Conservation (phyloP, 805 yeast genomes). For the Geotrichum ghanense region DNA sequence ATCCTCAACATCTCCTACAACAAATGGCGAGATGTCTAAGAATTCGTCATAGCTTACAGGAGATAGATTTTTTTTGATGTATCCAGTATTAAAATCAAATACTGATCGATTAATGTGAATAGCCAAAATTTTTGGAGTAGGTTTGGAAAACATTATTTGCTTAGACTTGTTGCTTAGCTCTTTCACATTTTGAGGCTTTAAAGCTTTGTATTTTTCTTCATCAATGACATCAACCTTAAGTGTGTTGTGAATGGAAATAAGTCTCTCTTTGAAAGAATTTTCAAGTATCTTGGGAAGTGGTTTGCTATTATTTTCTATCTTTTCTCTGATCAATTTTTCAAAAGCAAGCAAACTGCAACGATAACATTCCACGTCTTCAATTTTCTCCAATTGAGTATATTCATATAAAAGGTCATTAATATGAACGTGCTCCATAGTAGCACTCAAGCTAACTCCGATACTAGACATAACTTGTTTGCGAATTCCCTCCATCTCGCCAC, state of each 20-base stretch:
- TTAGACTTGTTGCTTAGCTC: conserved; percentile 72
- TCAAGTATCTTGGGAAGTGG: conserved; percentile 19
- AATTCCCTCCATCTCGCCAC: conserved; percentile 93
- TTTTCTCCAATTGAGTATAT: conserved; percentile 55
- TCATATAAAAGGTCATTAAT: conserved; percentile 20
- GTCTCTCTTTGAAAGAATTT: conserved; percentile 32
- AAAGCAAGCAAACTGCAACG: conserved; percentile 60
- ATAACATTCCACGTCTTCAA: conserved; percentile 90
- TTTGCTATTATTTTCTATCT: conserved; percentile 6
- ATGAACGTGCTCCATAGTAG: conserved; percentile 6
- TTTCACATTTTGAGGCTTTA: conserved; percentile 65
- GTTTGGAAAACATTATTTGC: conserved; percentile 68
- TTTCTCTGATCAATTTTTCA: background rate
- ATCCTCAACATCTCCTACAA: conserved; percentile 50
- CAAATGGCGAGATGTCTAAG: conserved; percentile 57
- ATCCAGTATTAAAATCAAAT: conserved; percentile 76
- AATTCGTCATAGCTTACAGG: conserved; percentile 64
- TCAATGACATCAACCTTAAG: conserved; percentile 57
- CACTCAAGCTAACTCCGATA: conserved; percentile 23
- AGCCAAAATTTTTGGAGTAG: conserved; percentile 53
- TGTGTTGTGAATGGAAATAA: conserved; percentile 39
- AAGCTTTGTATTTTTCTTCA: conserved; percentile 63
- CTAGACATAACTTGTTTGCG: conserved; percentile 59
- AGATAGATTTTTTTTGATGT: conserved; percentile 74
- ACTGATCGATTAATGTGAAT: conserved; percentile 90